Base-by-base conservation (phyloP, 1,284 basidiomycete genomes). In the Tylopilus sp. region DNA sequence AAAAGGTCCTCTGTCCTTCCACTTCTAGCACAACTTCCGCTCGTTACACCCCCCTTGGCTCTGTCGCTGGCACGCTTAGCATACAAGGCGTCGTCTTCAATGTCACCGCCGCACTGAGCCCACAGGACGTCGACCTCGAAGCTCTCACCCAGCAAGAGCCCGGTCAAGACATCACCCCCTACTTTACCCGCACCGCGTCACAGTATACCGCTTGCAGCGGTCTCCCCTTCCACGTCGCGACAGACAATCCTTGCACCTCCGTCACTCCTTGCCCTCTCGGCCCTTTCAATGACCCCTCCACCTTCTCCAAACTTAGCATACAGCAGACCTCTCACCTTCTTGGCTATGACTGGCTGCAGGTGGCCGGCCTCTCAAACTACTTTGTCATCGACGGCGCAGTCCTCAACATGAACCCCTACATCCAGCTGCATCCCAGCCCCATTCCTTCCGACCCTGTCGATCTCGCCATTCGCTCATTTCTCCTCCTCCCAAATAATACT, bases 311-410 rank as follows among this genome's bases (percentile, higher is more conserved):
- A 12, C 78, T 93, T 41, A 71, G 76, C 13, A 75, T 97, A 43
- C 63, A 72, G 31, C 83, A 88, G 60, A 88, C 86, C 7, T 70
- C 73, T 0, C 73, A 80, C 44, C 70, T 82, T 46, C 84, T 90
- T 31, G 94, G 93, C 11, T 97, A 95, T 65, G 83, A 86, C 49
- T 97, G 94, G 94, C 76, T 78, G 33, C 89, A 96, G 61, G 85
- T 97, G 28, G 76, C 84, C 2, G 61, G 59, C 25, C 71, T 89
- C 18, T 57, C 73, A 31, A 81, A 87, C 64, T 94, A 88, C 68
- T 72, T 97, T 57, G 93, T 98, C 34, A 71, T 99, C 49, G 93
- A 98, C 61, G 97, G 97, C 23, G 78, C 83, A 31, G 97, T 99
- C 30, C 84, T 99, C 64, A 97, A 99, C 71, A 82, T 99, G 74